Evolutionary conservation across 176 grass and related monocot species (phyloP).

Genomic region (Cymbopogon citratus): DNA sequence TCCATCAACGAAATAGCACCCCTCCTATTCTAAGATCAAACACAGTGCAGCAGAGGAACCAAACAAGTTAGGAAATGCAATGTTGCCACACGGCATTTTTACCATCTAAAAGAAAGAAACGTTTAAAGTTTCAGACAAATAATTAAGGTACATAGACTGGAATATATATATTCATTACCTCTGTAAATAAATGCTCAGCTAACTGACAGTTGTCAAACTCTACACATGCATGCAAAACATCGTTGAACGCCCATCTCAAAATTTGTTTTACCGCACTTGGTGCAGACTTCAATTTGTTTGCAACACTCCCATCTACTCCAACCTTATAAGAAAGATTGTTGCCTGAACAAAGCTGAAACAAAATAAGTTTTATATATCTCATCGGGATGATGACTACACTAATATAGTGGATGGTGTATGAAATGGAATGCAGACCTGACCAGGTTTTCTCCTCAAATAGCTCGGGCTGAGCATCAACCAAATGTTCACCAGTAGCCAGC

Average conservation of each 20-base stretch:
- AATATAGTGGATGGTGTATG: neutral
- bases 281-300: constrained; percentile 23
- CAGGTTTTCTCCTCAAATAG: constrained; percentile 12
- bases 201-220: constrained; percentile 36
- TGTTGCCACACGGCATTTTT: neutral
- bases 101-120: constrained; percentile 19
- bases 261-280: constrained; percentile 35
- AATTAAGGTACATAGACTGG: neutral
- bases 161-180: constrained; percentile 46
- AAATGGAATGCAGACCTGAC: constrained; percentile 26
- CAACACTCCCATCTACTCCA: constrained; percentile 27
- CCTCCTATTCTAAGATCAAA: neutral
- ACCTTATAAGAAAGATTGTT: constrained; percentile 27
- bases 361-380: constrained; percentile 34
- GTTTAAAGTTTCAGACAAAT: neutral
- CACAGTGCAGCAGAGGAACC: neutral
- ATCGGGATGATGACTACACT: constrained; percentile 4
- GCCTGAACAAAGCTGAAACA: constrained; percentile 33
- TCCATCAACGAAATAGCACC: neutral
- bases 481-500: constrained; percentile 20
- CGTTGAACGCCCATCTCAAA: constrained; percentile 80
- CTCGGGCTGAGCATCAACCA: constrained; percentile 18
- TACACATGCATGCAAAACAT: constrained; percentile 65
- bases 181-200: constrained; percentile 70
- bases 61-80: neutral